Base-by-base conservation (phyloP, 345 rosid genomes). In the Dovyalis caffra region DNA sequence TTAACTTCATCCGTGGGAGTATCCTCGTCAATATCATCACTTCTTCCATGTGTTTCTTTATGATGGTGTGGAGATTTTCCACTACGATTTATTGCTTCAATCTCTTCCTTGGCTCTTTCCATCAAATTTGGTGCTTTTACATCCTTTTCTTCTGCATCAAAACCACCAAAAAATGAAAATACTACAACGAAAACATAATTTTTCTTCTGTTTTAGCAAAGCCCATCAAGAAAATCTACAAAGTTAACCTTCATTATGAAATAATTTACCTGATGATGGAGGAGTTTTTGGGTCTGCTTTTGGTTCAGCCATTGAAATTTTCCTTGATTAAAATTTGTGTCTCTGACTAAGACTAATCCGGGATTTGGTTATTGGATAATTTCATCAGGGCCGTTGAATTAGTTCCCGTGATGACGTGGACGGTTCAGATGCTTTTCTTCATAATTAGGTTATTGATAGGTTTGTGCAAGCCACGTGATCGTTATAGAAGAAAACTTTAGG, bases 1-100 rank as follows among this genome's bases (percentile, higher is more conserved):
- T 83, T 87, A 56, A 85, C 87, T 63, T 82, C 83, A 14, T 80
- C 87, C 0, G 75, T 77, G 10, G 75, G 76, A 4, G 88, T 87
- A 80, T 72, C 65, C 73, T 83, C 85, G 21, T 80, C 77, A 23
- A 87, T 87, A 78, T 80, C 86, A 34, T 85, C 86, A 66, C 86
- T 87, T 62, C 18, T 85, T 63, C 88, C 88, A 72, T 85, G 88
- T 7, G 87, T 83, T 69, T 87, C 87, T 18, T 83, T 79, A 49
- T 78, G 77, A 77, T 85, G 83, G 31, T 28, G 49, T 1, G 82
- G 82, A 34, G 69, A 34, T 64, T 20, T 64, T 9, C 40, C 67
- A 20, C 25, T 6, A 53, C 77, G 85, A 57, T 64, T 21, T 67
- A 23, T 70, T 2, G 86, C 78, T 32, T 83, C 64, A 3, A 72